Conservation (phyloP, 805 yeast species). For the Allodekkera sacchari region DNA sequence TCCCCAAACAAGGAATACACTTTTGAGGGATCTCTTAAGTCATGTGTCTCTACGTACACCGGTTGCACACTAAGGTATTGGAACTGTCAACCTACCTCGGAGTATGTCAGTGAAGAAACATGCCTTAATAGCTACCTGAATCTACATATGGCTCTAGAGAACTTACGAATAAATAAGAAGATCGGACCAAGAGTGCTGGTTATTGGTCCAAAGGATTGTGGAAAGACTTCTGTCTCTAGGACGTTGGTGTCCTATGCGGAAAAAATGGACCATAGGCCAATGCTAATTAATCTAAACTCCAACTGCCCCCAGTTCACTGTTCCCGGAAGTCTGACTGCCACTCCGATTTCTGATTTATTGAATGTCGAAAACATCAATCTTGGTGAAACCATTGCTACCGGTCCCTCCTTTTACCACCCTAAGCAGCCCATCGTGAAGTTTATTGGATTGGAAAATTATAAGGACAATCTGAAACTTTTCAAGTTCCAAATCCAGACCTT, state of each 20-base stretch:
- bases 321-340: slow-evolving; percentile 82
- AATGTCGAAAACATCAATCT: slow-evolving; percentile 66
- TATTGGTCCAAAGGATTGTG: slow-evolving; percentile 64
- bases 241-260: slow-evolving; percentile 68
- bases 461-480: slow-evolving; percentile 51
- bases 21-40: slow-evolving; percentile 43
- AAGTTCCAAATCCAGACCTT: slow-evolving; percentile 32
- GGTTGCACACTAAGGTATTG: slow-evolving; percentile 58
- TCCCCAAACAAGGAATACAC: slow-evolving; percentile 58
- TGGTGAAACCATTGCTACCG: slow-evolving; percentile 73
- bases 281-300: slow-evolving; percentile 77
- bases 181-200: slow-evolving; percentile 53
- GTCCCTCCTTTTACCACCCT: slow-evolving; percentile 70
- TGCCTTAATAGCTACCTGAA: slow-evolving; percentile 56
- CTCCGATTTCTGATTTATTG: slow-evolving; percentile 71
- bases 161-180: slow-evolving; percentile 28
- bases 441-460: slow-evolving; percentile 59
- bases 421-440: slow-evolving; percentile 82
- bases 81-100: slow-evolving; percentile 34
- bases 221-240: slow-evolving; percentile 71
- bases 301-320: slow-evolving; percentile 37
- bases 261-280: slow-evolving; percentile 58
- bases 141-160: slow-evolving; percentile 70
- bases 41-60: slow-evolving; percentile 50
- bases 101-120: slow-evolving; percentile 66